Percentiles rank a stretch among this genome's conserved stretches.
phyloP scores from a whole-genome alignment of 306 rosid genomes.

The Boehmeria nivea region DNA sequence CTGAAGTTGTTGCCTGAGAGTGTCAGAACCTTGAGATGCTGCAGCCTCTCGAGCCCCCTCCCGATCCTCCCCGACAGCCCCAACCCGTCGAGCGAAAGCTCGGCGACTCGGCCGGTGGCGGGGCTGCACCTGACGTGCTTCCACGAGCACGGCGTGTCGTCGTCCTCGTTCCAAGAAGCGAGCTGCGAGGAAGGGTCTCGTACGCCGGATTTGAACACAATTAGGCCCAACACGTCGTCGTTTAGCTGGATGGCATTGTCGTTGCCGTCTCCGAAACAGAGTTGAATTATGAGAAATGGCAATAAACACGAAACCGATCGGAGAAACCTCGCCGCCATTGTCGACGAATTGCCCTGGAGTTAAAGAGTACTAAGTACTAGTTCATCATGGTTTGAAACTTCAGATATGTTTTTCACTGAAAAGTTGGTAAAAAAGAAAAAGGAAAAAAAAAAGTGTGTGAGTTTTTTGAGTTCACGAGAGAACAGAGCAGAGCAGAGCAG shows the following conservation, averaged over 20 bases:
- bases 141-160: constrained; percentile 73
- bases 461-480: constrained; percentile 9
- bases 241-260: constrained; percentile 39
- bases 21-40: constrained; percentile 54
- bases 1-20: constrained; percentile 63
- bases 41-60: constrained; percentile 69
- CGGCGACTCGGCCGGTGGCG: constrained; percentile 43
- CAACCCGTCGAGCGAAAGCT: constrained; percentile 50
- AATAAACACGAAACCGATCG: background rate
- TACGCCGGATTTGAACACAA: constrained; percentile 79
- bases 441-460: background rate
- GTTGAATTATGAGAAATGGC: background rate
- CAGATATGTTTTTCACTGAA: background rate
- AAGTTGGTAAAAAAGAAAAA: constrained; percentile 1
- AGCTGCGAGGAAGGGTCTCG: constrained; percentile 64
- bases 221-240: constrained; percentile 80
- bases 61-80: constrained; percentile 63
- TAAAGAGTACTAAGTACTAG: background rate
- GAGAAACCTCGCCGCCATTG: constrained; percentile 4
- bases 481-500: no score
- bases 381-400: background rate
- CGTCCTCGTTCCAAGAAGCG: constrained; percentile 84
- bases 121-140: constrained; percentile 50
- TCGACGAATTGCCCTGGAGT: background rate
- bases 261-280: constrained; percentile 18